Evolutionary conservation across 106 monocot species (phyloP), one percentile per base, ranked within the genome.

Genomic region (Gastrodia elata): DNA sequence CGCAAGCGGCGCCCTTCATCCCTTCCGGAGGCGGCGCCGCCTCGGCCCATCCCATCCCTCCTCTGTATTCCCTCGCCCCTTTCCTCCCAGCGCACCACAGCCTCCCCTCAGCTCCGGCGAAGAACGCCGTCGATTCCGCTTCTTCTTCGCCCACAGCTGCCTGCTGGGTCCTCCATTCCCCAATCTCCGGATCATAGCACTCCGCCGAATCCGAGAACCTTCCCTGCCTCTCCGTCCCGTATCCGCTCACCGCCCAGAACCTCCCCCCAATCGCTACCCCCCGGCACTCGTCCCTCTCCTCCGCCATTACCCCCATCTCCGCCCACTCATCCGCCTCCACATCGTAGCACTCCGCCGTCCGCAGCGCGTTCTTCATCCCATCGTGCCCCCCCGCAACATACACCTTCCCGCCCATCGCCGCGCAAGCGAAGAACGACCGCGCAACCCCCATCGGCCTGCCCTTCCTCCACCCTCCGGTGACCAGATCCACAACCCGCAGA

Each of bases 341-440:
- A 77, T 90, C 92, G 77, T 96, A 96, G 26, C 73, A 79, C 75
- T 79, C 16, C 20, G 87, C 89, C 2, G 85, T 84, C 48, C 74
- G 58, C 77, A 92, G 80, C 68, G 87, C 92, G 84, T 89, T 92
- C 81, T 92, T 96, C 73, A 43, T 34, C 30, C 33, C 71, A 7
- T 49, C 71, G 48, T 72, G 71, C 32, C 71, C 71, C 8, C 71
- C 71, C 20, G 71, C 71, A 1, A 49, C 48, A 33, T 25, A 43
- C 1, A 72, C 32, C 33, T 18, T 72, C 28, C n/a, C 48, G 18
- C 46, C 71, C 9, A 49, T 6, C 4, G 46, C 48, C 13, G 71
- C 44, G 71, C 71, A 72, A 1, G 71, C 71, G 48, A 72, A 72
- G 40, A 72, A 72, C 5, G 71, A 72, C 6, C 71, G 71, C 8